Conservation (phyloP, 2,329 filamentous ascomycete species). For the Neonectria punicea region DNA sequence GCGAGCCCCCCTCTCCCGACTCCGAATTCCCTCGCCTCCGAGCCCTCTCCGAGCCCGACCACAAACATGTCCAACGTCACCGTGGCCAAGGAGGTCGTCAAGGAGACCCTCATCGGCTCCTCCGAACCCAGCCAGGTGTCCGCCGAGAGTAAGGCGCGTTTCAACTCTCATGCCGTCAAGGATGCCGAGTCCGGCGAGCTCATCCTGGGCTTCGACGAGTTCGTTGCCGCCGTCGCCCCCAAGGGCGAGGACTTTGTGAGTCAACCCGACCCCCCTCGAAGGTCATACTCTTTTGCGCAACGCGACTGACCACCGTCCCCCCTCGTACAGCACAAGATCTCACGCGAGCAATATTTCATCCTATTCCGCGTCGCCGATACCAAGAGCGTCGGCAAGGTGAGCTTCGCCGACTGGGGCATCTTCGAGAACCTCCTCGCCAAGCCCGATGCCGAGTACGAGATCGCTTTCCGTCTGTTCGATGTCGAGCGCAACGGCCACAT, state of each 20-base stretch:
- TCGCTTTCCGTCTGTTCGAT: conserved; percentile 97
- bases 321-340: conserved; percentile 87
- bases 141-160: conserved; percentile 78
- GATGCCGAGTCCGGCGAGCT: conserved; percentile 81
- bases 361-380: conserved; percentile 93
- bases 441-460: conserved; percentile 98
- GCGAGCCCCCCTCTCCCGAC: conserved; percentile 25
- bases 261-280: conserved; percentile 38
- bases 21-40: conserved; percentile 28
- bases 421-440: conserved; percentile 96
- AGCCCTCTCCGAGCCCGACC: conserved; percentile 30
- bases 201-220: conserved; percentile 85
- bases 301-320: conserved; percentile 26
- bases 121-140: conserved; percentile 72
- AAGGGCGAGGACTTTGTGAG: conserved; percentile 90
- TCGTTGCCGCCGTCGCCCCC: conserved; percentile 90
- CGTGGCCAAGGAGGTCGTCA: conserved; percentile 75
- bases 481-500: conserved; percentile 84
- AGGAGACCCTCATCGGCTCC: conserved; percentile 79
- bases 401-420: conserved; percentile 85
- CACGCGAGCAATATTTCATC: conserved; percentile 92
- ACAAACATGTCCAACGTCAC: conserved; percentile 53
- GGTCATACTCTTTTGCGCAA: conserved; percentile 2
- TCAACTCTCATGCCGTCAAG: conserved; percentile 79
- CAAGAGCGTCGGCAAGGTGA: conserved; percentile 76